Percentiles rank a stretch among this genome's conserved stretches.
Conservation (phyloP, 139 green algal genomes). For the Axilococcus clingmanii region DNA sequence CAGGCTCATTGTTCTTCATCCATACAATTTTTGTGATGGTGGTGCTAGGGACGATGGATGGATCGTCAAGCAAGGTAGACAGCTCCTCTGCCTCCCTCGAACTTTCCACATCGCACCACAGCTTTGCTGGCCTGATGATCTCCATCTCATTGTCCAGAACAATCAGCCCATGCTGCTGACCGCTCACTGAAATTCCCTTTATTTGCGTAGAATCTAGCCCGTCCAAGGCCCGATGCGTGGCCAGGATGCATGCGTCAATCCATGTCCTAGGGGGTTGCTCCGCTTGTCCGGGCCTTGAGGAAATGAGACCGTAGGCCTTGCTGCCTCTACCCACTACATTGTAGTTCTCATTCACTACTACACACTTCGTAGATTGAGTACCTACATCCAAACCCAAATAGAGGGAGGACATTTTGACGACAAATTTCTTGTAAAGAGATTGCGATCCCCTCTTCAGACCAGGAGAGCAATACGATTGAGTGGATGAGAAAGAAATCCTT, state of each 20-base stretch:
- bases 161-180: constrained; percentile 87
- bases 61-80: constrained; percentile 15
- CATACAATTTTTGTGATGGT: constrained; percentile 75
- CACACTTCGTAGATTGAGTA: constrained; percentile 59
- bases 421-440: too few relatives aligned
- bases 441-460: too few relatives aligned
- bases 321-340: constrained; percentile 39
- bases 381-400: constrained; percentile 69
- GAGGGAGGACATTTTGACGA: too few relatives aligned
- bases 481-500: too few relatives aligned
- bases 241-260: constrained; percentile 23
- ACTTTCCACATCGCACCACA: constrained; percentile 82
- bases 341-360: constrained; percentile 45
- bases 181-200: constrained; percentile 57
- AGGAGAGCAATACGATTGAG: too few relatives aligned
- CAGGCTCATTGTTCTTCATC: constrained; percentile 70
- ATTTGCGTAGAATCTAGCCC: constrained; percentile 27
- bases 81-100: constrained; percentile 48
- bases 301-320: constrained; percentile 36
- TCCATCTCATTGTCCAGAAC: constrained; percentile 38
- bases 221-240: constrained; percentile 4
- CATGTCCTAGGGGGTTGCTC: constrained; percentile 69
- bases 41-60: constrained; percentile 47
- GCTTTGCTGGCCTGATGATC: constrained; percentile 54
- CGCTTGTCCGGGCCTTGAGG: constrained; percentile 39